Percentiles rank a stretch among this genome's conserved stretches.
Conservation (phyloP, 2,329 filamentous ascomycete species). For the Aspergillus calidoustus region DNA sequence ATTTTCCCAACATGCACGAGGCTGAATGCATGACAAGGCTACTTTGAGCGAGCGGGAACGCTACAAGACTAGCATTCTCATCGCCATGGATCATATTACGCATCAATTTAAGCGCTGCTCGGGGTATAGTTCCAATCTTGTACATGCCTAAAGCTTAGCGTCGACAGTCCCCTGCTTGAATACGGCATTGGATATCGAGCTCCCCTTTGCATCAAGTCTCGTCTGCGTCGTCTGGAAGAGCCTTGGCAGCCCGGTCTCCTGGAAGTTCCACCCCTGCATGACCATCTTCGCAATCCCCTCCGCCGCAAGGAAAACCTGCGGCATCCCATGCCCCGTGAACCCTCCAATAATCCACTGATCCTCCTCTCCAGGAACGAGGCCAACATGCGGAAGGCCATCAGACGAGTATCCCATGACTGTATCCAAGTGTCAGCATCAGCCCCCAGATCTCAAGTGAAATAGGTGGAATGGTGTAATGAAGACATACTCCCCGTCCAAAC, state of each 20-base stretch:
- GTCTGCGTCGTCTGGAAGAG: constrained; percentile 37
- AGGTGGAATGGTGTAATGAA: not conserved
- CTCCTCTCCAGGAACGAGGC: constrained; percentile 48
- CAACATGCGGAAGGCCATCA: constrained; percentile 60
- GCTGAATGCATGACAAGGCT: no score
- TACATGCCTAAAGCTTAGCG: no score
- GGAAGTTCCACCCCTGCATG: constrained; percentile 29
- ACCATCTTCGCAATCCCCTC: constrained; percentile 63
- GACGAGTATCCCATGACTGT: constrained; percentile 57
- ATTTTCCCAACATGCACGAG: no score
- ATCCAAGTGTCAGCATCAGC: not conserved
- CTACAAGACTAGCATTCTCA: no score
- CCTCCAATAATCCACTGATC: constrained; percentile 62
- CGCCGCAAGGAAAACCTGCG: constrained; percentile 63
- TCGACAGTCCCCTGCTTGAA: not conserved
- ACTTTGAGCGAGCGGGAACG: no score
- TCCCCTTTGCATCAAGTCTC: constrained; percentile 24
- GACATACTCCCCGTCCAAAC: constrained; percentile 44
- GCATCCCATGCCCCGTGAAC: constrained; percentile 72
- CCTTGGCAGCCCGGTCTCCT: constrained; percentile 36
- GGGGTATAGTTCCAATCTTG: no score
- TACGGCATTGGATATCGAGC: not conserved
- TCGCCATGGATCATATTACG: no score
- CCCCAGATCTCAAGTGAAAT: not conserved
- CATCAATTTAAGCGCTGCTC: no score